Base-by-base conservation (phyloP, 31 red algal genomes). In the Endocladia muricata region DNA sequence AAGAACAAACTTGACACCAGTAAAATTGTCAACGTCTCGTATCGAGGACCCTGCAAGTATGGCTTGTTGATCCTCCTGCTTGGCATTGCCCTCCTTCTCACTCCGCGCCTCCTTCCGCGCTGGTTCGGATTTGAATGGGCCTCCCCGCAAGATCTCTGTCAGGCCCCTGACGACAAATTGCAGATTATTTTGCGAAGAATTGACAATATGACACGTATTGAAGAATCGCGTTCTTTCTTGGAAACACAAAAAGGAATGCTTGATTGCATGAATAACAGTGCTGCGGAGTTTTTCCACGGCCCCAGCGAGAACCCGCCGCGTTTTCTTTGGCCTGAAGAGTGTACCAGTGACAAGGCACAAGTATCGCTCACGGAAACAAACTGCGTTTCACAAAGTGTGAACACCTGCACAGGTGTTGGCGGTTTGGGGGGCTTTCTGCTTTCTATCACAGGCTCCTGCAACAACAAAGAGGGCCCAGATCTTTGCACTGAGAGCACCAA, bases 1-100 rank as follows among this genome's bases (percentile, higher is more conserved):
- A 85, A 85, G 23, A 85, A 61, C 70, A 85, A 85, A 61, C 71
- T 85, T 55, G 70, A 85, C 56, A 56, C 82, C 17, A 85, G 82
- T 61, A 58, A 42, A 13, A 85, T 85, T 34, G 61, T 85, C 31
- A 70, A 72, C 42, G 31, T 88, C 29, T 74, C 73, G 2, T 88
- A 59, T 42, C 21, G 60, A 15, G 44, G 33, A 22, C 51, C 47
- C 4, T 79, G 65, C 67, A 78, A 79, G 25, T 88, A 88, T 31
- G 33, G 65, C 41, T 65, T 88, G 29, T 54, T 88, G 42, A 22
- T 72, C 4, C 0, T 68, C 11, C 56, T 88, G 3, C 8, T 79
- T 23, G 31, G 78, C 25, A 73, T 77, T 2, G 63, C 61, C 2
- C 40, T 55, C 4, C 72, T 88, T 31, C 67, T 88, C 37, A 88